These are phyloP conservation scores for Nitzschia inconspicua DNA, from an alignment of 108 stramenopile genomes.

Conservation along the genomic window DNA sequence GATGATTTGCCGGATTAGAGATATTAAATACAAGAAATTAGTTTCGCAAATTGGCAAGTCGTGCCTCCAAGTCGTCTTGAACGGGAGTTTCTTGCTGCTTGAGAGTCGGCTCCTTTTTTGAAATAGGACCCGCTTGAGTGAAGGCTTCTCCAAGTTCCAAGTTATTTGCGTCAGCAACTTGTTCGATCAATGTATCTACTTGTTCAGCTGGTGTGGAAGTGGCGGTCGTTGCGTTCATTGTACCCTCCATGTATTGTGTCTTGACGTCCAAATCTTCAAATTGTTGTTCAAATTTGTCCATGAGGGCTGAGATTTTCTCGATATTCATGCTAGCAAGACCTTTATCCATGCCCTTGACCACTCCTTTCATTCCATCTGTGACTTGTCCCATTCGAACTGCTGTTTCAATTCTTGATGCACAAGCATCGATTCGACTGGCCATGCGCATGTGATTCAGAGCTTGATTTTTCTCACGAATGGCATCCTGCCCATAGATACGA, in stretches of 20 bases:
- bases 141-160: slow-evolving; percentile 82
- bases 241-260: slow-evolving; percentile 92
- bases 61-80: slow-evolving; percentile 76
- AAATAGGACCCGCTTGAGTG: slow-evolving; percentile 72
- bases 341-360: slow-evolving; percentile 93
- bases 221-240: slow-evolving; percentile 96
- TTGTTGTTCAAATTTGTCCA: slow-evolving; percentile 98
- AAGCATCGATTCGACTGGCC: slow-evolving; percentile 93
- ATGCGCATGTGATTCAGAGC: slow-evolving; percentile 90
- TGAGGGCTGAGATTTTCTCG: slow-evolving; percentile 86
- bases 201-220: slow-evolving; percentile 94
- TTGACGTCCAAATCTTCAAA: slow-evolving; percentile 99
- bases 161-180: slow-evolving; percentile 93
- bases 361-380: slow-evolving; percentile 85
- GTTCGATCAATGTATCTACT: slow-evolving; percentile 88
- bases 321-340: slow-evolving; percentile 90
- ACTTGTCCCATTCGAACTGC: slow-evolving; percentile 96
- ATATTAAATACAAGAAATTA: no score
- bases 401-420: slow-evolving; percentile 91
- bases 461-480: slow-evolving; percentile 98
- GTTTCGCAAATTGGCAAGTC: slow-evolving; percentile 78
- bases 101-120: slow-evolving; percentile 60
- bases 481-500: slow-evolving; percentile 96
- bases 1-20: no score
- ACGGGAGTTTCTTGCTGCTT: slow-evolving; percentile 39